Conservation (phyloP, 2,329 filamentous ascomycete species). For the Trichoderma koningiopsis region DNA sequence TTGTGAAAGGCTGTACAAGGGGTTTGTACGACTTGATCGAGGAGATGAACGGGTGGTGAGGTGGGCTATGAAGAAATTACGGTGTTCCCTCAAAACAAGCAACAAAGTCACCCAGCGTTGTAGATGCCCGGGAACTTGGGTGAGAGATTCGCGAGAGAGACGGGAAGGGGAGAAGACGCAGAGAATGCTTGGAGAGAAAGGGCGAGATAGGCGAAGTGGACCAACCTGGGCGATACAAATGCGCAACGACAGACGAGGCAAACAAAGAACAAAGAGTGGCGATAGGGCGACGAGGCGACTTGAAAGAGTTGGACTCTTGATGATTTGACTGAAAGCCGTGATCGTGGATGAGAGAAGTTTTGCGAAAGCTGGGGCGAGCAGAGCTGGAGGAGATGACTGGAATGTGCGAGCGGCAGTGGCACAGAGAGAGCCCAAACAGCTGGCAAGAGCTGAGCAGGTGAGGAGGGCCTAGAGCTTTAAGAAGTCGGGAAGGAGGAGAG, state of each 20-base stretch:
- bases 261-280: conserved; percentile 32
- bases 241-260: conserved; percentile 31
- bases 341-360: conserved; percentile 7
- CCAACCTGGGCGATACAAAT: conserved; percentile 31
- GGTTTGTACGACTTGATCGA: conserved; percentile 31
- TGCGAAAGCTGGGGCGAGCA: background rate
- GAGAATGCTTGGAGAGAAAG: conserved; percentile 14
- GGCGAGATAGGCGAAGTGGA: conserved; percentile 13
- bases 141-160: conserved; percentile 10
- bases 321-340: conserved; percentile 14
- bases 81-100: conserved; percentile 23
- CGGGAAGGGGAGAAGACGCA: conserved; percentile 6
- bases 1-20: conserved; percentile 38
- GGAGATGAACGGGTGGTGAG: conserved; percentile 28
- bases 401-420: background rate
- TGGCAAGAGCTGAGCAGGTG: background rate
- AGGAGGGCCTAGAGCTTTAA: conserved; percentile 12
- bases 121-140: conserved; percentile 11
- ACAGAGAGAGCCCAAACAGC: background rate
- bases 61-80: conserved; percentile 22
- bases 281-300: conserved; percentile 20
- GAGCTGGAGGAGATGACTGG: background rate
- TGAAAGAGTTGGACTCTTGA: conserved; percentile 14
- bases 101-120: conserved; percentile 14
- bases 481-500: conserved; percentile 5